Evolutionary conservation across 2,329 filamentous ascomycete species (phyloP).

Genomic region (Tolypocladium ovalisporum): DNA sequence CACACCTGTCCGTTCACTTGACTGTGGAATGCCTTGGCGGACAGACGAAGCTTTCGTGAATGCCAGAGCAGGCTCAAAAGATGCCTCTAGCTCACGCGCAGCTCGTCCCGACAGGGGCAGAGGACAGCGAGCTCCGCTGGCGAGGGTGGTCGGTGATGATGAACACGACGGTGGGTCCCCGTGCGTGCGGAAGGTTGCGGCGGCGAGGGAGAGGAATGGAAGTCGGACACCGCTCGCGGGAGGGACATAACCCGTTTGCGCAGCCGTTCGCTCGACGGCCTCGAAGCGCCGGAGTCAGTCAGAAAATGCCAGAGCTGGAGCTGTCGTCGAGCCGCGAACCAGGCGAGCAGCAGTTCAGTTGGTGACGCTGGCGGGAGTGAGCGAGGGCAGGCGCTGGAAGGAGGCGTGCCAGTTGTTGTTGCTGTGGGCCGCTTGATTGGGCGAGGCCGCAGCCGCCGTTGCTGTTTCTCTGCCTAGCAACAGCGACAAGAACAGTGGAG

Average conservation of each 20-base stretch:
- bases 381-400: background rate
- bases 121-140: background rate
- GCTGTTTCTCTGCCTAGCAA: constrained; percentile 7
- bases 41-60: background rate
- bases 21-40: background rate
- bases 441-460: constrained; percentile 1
- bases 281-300: background rate
- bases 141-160: background rate
- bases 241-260: background rate
- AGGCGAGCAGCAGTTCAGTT: background rate
- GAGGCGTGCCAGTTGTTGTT: constrained; percentile 7
- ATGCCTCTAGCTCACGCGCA: background rate
- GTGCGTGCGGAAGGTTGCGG: background rate
- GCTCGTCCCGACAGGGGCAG: background rate
- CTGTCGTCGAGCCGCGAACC: background rate
- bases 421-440: constrained; percentile 8
- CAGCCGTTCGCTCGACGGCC: background rate
- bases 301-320: background rate
- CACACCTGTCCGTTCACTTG: background rate
- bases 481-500: constrained; percentile 2
- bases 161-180: background rate
- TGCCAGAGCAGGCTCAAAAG: background rate
- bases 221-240: background rate
- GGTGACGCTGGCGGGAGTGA: background rate
- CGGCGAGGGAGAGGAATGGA: background rate